phyloP scores from a whole-genome alignment of 306 rosid species.

The Vicia faba region DNA sequence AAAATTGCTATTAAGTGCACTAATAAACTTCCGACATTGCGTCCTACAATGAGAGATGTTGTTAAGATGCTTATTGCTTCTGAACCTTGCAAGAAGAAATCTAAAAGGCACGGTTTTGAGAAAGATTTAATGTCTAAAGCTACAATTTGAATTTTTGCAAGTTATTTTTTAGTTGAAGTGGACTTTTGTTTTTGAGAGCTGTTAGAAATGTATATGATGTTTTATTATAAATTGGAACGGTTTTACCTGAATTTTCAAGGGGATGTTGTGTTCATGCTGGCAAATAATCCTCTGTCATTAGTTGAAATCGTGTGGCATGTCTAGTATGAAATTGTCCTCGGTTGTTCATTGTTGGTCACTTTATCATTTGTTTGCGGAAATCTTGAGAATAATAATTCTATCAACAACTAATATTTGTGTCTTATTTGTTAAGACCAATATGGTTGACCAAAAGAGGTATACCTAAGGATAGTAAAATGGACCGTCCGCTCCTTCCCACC shows the following conservation, averaged over 20 bases:
- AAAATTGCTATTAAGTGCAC: conserved; percentile 80
- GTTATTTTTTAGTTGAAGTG: conserved; percentile 4
- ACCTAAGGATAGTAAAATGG: too few species aligned
- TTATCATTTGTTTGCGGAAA: too few species aligned
- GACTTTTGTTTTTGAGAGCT: conserved; percentile 1
- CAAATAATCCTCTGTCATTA: too few species aligned
- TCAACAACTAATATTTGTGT: too few species aligned
- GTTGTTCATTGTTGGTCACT: too few species aligned
- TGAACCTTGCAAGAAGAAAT: conserved; percentile 51
- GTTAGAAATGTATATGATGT: not conserved
- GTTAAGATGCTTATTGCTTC: conserved; percentile 81
- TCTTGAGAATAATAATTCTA: too few species aligned
- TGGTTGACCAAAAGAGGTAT: too few species aligned
- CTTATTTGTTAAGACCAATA: too few species aligned
- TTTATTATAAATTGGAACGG: not conserved
- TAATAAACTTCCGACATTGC: conserved; percentile 75
- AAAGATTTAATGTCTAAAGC: conserved; percentile 35
- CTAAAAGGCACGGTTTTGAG: conserved; percentile 26
- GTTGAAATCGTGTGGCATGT: too few species aligned
- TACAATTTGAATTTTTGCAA: conserved; percentile 4
- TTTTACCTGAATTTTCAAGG: not conserved
- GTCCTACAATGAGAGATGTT: conserved; percentile 93
- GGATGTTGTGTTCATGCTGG: not conserved
- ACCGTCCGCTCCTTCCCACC: too few species aligned
- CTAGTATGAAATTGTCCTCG: too few species aligned